Evolutionary conservation across 257 asterid species (phyloP), one percentile per base, ranked within the genome.

Genomic region (Forsythia viridissima): DNA sequence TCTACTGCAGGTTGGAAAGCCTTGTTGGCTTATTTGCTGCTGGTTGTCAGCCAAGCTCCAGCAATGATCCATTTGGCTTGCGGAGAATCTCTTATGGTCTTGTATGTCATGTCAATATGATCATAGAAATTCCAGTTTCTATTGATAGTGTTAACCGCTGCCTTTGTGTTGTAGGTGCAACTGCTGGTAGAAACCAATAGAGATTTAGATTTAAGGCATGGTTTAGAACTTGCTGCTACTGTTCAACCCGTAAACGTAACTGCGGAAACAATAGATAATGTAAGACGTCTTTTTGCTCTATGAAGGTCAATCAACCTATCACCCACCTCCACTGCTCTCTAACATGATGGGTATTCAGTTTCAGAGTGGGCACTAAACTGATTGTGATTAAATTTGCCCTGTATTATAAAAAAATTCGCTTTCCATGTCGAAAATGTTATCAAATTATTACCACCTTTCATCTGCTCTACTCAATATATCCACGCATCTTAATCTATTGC

Each of bases 11-110:
- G 90, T 85, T 95, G 91, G 99, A 95, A 37, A 95, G 99, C 88
- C 90, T 95, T 82, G 89, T 95, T 71, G 99, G 98, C 80, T 83
- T 95, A 87, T 92, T 95, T 89, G 97, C 97, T 79, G 97, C 97
- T 80, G 99, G 98, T 80, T 95, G 99, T 88, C 97, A 95, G 86
- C 97, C 97, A 78, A 95, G 85, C 89, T 93, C 98, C 65, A 78
- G 87, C 39, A 92, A 87, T 77, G 99, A 95, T 75, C 99, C 99
- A 41, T 95, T 95, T 83, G 99, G 98, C 80, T 84, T 95, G 82
- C 87, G 99, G 82, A 88, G 99, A 90, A 90, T 92, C 82, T 90
- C 99, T 72, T 93, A 95, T 71, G 97, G 98, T 83, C 93, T 95
- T 70, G 99, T 93, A 93, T 76, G 97, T 77, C 80, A 24, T 73